Base-by-base conservation (phyloP, 1,139 yeast species). In the Candida frijolesensis region DNA sequence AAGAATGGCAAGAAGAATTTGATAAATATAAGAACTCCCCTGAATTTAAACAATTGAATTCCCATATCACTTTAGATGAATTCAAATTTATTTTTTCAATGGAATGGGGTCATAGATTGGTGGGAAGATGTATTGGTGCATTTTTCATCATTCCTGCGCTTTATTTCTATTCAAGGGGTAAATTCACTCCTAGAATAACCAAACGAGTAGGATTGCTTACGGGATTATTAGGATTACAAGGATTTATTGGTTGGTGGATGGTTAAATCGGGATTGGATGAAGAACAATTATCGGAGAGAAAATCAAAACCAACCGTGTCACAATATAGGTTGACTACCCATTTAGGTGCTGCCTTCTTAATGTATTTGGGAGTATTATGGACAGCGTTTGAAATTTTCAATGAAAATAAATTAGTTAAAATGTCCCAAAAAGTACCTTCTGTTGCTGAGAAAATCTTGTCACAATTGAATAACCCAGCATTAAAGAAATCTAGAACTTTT, bases 161-260 rank as follows among this genome's bases (percentile, higher is more conserved):
- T 2, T 92, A 89, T 66, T 91, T 92, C 62, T 85, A 91, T 65
- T 74, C 77, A 30, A 72, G 85, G 1, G 81, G 83, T 43, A 83
- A 76, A 58, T 83, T 92, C n/a, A 84, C 91, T 2, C 70, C 82
- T 2, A 85, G 83, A 56, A 85, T 89, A 2, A 86, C 91, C 46
- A 75, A 75, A 52, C 78, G 91, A 55, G 75, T 94, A 16, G 68
- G 88, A 25, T 87, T 89, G 1, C 80, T 95, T 47, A 82, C 96
- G 40, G 84, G 80, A 0, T 73, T 94, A 49, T 77, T 95, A 52
- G 99, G 97, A 11, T 72, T 95, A 44, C 99, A 95, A 74, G 99
- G 99, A 45, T 87, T 86, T 49, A 87, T 95, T 60, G 99, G 99
- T 37, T 95, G 99, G 99, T 95, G 99, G 99, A 95, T 95, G 99